Evolutionary conservation across 345 rosid species (phyloP).

Genomic region (Gossypium rotundifolium): DNA sequence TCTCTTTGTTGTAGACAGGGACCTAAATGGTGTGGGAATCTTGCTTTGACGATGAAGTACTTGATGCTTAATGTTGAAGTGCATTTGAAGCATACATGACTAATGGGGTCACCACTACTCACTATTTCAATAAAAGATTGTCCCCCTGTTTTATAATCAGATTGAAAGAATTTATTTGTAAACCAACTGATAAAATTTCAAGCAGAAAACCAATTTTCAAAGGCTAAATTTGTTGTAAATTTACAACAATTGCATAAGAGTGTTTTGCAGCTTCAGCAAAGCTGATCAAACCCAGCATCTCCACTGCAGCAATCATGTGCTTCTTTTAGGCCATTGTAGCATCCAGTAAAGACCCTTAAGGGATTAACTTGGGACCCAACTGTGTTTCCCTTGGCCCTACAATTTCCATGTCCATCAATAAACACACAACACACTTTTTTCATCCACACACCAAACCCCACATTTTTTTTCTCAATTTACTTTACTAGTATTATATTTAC

Average conservation of each 20-base stretch:
- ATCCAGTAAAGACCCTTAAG: conserved; percentile 9
- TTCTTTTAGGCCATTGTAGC: neutral
- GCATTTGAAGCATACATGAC: neutral
- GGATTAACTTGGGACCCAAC: conserved; percentile 13
- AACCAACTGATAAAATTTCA: neutral
- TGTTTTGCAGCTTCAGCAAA: conserved; percentile 12
- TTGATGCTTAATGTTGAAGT: neutral
- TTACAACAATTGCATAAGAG: neutral
- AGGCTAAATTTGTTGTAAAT: conserved; percentile 5
- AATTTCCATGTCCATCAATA: conserved; percentile 5
- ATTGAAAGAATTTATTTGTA: neutral
- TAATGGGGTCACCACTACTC: neutral
- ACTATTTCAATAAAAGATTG: neutral
- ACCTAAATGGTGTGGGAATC: neutral
- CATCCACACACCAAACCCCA: conserved; percentile 16
- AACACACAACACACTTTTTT: conserved; percentile 16
- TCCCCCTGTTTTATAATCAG: neutral
- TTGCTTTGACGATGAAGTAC: neutral
- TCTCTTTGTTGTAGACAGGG: neutral
- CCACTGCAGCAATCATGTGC: neutral
- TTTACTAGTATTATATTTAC: conserved; percentile 19
- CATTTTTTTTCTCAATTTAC: conserved; percentile 5
- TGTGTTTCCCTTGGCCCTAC: conserved; percentile 12
- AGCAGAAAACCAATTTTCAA: neutral
- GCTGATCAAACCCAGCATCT: neutral